Base-by-base conservation (phyloP, 371 early-diverging fungal species). In the Mortierella sp. region DNA sequence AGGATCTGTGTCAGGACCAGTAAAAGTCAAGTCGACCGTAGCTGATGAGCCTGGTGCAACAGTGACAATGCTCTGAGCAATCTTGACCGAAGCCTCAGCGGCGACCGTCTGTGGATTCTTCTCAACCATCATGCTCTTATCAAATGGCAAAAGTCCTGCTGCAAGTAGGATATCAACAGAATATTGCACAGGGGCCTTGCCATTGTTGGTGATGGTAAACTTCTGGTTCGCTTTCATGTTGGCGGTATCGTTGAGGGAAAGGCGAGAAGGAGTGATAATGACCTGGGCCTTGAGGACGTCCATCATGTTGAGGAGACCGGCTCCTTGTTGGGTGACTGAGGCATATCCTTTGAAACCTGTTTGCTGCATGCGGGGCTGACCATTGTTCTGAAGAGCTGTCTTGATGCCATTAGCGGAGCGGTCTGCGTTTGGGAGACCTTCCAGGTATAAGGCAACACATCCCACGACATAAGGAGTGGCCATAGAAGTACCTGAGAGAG, bases 401-500 rank as follows among this genome's bases (percentile, higher is more conserved):
- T 89, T 87, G 61, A 80, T 66, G 37, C 45, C 62, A 1, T 39
- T 58, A 0, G 76, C 64, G 39, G 70, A 66, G 55, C 43, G 72
- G 16, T 69, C 66, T n/a, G 40, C 64, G 61, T 72, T 68, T 18
- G 75, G 75, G 20, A 39, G 75, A 1, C 85, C 78, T 54, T 90
- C 83, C 20, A 89, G 68, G 52, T 86, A 83, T 63, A 95, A 83
- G 1, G 94, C 94, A 18, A 91, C 88, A 51, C 88, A 84, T 3
- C 95, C 95, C 4, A 93, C 87, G 1, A 91, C 86, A 72, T 92
- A 92, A 0, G 95, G 95, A 45, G 91, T 89, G 0, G 95, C 93
- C 94, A 92, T 92, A 5, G 88, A 88, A 0, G 90, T 90, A 11
- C 94, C 94, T 11, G 90, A 89, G 62, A 89, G 77, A 0, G 89